Base-by-base conservation (phyloP, 2,329 filamentous ascomycete species). In the Bimuria novae-zelandiae region DNA sequence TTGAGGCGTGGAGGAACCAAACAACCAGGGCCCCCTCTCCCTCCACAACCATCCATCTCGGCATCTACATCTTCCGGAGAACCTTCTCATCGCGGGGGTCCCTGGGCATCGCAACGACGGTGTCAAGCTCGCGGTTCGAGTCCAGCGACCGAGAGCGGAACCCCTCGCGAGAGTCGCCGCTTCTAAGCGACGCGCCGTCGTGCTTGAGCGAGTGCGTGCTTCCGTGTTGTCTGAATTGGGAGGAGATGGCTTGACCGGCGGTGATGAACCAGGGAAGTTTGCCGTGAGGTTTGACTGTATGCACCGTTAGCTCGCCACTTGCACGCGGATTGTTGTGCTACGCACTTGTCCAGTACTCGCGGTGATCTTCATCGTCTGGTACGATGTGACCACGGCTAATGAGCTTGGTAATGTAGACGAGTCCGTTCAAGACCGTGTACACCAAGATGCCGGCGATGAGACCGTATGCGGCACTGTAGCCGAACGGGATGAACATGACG, bases 381-480 rank as follows among this genome's bases (percentile, higher is more conserved):
- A 88, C 82, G 57, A 95, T 83, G 40, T 86, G 82, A 35, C 90
- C 90, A 5, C 85, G 77, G 0, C 84, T 86, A 8, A 77, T 72
- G 61, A 85, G 79, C 70, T 88, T 85, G 54, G 94, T 77, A 39
- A 89, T 50, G 82, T 85, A 92, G 14, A 89, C 84, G 22, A 82
- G 70, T 2, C 80, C 83, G 72, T 96, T 95, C 71, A 96, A 80
- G 47, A 87, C 71, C 33, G 87, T 85, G 72, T 95, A 95, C 29
- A 84, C 84, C 68, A 89, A 80, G 59, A 95, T 86, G 29, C 90
- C 89, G 3, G 84, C 89, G 62, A 95, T 95, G 14, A 96, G 80
- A 40, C 91, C 91, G 67, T 95, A 89, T 11, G 91, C 90, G 64
- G 94, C 93, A 49, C 87, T 90, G 78, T 94, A 96, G 4, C 89